phyloP scores from a whole-genome alignment of 106 monocot species.

The Gastrodia elata region DNA sequence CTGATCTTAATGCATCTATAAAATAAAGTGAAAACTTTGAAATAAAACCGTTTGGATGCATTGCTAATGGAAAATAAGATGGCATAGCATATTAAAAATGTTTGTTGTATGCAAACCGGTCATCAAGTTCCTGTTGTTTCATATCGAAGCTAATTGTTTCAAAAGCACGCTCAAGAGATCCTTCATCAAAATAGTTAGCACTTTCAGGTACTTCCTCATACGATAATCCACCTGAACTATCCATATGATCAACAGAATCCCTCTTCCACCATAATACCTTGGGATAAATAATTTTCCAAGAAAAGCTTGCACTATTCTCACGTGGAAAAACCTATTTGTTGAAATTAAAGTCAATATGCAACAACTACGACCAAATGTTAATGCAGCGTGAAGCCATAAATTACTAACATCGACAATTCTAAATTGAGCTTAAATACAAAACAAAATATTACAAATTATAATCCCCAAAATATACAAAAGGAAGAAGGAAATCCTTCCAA shows the following conservation, averaged over 20 bases:
- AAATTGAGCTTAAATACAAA: not conserved
- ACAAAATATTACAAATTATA: not conserved
- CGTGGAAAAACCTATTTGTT: slow-evolving; percentile 46
- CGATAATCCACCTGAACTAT: slow-evolving; percentile 12
- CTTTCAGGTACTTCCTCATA: slow-evolving; percentile 14
- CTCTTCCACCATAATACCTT: slow-evolving; percentile 25
- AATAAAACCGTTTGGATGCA: not conserved
- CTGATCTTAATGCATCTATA: slow-evolving; percentile 70
- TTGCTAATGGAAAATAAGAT: not conserved
- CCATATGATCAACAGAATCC: slow-evolving; percentile 7
- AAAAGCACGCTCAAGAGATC: slow-evolving; percentile 17
- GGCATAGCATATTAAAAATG: not conserved
- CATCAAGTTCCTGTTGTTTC: slow-evolving; percentile 22
- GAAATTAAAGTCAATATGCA: not conserved
- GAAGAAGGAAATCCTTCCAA: not conserved
- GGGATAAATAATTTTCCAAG: slow-evolving; percentile 54
- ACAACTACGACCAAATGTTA: not conserved
- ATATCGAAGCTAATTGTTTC: slow-evolving; percentile 26
- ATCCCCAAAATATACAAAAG: not conserved
- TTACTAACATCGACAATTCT: not conserved
- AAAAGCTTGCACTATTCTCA: slow-evolving; percentile 50
- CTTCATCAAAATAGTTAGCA: slow-evolving; percentile 14
- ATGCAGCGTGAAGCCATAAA: not conserved
- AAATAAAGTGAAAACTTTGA: not conserved
- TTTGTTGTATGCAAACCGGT: slow-evolving; percentile 3